These are phyloP conservation scores for Calonectria pseudoreteaudii DNA, from an alignment of 2,329 filamentous ascomycete genomes.

Conservation along the genomic window DNA sequence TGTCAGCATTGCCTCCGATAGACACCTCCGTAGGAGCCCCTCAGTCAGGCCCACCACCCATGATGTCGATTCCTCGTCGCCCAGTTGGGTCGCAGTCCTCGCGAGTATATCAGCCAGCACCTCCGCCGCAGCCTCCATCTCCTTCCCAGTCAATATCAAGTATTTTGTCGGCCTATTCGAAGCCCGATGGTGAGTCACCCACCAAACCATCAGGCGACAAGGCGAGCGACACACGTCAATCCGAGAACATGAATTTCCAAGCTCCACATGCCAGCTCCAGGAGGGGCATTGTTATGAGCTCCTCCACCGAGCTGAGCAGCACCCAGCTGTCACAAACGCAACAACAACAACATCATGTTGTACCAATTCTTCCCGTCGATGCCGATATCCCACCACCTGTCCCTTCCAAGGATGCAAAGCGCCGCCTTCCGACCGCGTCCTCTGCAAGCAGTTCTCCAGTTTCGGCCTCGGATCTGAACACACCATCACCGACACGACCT, in stretches of 20 bases:
- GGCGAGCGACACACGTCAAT: conserved; percentile 34
- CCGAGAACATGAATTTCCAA: conserved; percentile 38
- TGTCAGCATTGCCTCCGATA: conserved; percentile 41
- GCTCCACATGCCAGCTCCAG: conserved; percentile 39
- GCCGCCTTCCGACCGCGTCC: conserved; percentile 36
- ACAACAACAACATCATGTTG: conserved; percentile 36
- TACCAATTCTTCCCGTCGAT: conserved; percentile 22
- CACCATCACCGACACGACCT: conserved; percentile 45
- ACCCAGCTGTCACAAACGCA: conserved; percentile 26
- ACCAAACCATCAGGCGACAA: conserved; percentile 56
- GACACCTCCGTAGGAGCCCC: conserved; percentile 28
- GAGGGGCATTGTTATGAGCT: conserved; percentile 32
- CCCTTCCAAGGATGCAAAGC: conserved; percentile 43
- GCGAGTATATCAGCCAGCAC: conserved; percentile 20
- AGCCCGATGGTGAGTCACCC: conserved; percentile 58
- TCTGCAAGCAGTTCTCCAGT: conserved; percentile 31
- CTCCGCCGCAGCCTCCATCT: conserved; percentile 37
- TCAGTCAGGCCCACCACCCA: conserved; percentile 35
- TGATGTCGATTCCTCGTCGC: conserved; percentile 41
- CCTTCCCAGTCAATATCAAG: conserved; percentile 62
- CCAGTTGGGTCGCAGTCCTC: conserved; percentile 38
- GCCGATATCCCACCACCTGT: conserved; percentile 36
- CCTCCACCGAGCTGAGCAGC: conserved; percentile 25
- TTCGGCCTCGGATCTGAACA: conserved; percentile 30
- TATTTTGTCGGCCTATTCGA: conserved; percentile 67